phyloP scores from a whole-genome alignment of 495 filamentous ascomycete species.

The Jackrogersella multiformis region DNA sequence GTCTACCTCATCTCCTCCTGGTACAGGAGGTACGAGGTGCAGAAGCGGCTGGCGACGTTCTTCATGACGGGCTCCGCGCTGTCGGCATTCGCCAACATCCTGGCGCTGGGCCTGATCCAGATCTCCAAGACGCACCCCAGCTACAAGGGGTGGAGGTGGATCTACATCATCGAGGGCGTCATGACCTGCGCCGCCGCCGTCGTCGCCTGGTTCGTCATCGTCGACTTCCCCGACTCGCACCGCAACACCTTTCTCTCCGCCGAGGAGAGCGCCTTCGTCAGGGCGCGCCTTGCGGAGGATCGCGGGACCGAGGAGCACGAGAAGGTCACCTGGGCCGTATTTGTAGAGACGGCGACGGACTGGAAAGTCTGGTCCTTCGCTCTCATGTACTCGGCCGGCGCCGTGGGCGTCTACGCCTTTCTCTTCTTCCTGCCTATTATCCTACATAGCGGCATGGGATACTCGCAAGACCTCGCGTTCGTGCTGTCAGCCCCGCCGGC shows the following conservation, averaged over 20 bases:
- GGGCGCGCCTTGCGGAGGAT: constrained; percentile 64
- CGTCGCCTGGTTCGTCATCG: constrained; percentile 57
- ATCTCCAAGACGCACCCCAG: constrained; percentile 66
- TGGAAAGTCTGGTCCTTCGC: constrained; percentile 56
- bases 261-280: constrained; percentile 59
- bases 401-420: constrained; percentile 59
- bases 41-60: constrained; percentile 66
- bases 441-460: constrained; percentile 59
- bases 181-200: constrained; percentile 52
- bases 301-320: constrained; percentile 58
- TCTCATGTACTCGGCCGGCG: constrained; percentile 58
- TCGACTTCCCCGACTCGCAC: constrained; percentile 67
- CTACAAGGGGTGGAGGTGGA: constrained; percentile 69
- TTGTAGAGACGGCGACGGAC: constrained; percentile 45
- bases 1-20: constrained; percentile 69
- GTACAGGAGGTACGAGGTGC: constrained; percentile 68
- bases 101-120: constrained; percentile 67
- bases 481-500: constrained; percentile 74
- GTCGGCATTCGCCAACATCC: constrained; percentile 67
- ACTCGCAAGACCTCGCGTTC: constrained; percentile 51
- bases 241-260: constrained; percentile 56
- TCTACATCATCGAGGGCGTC: constrained; percentile 61
- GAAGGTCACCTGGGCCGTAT: constrained; percentile 47
- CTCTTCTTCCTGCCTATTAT: constrained; percentile 64
- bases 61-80: constrained; percentile 68